Conservation (phyloP, 371 early-diverging fungal genomes). For the Apophysomyces trapeziformis region DNA sequence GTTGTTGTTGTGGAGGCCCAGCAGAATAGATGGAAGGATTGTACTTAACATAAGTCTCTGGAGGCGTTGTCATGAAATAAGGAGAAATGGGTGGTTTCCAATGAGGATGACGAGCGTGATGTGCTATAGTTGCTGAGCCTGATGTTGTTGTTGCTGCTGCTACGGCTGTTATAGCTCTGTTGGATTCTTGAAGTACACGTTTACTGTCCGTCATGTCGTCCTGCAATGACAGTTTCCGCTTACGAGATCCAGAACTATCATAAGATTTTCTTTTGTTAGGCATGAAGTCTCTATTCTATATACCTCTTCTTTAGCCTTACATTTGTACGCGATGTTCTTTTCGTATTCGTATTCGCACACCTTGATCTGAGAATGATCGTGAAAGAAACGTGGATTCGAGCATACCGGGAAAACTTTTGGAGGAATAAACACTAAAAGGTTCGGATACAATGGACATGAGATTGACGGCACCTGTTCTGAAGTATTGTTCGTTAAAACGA, state of each 20-base stretch:
- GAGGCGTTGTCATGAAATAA: background rate
- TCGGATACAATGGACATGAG: conserved; percentile 52
- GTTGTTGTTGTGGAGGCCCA: background rate
- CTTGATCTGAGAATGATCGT: conserved; percentile 56
- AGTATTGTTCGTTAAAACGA: background rate
- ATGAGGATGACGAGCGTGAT: background rate
- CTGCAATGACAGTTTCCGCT: conserved; percentile 31
- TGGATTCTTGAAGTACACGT: background rate
- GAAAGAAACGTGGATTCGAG: conserved; percentile 61
- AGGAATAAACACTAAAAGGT: conserved; percentile 79
- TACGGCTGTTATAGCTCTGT: background rate
- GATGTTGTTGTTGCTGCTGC: too few species aligned
- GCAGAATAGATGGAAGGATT: background rate
- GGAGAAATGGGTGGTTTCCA: background rate
- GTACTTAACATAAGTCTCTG: background rate
- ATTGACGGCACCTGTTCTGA: conserved; percentile 30
- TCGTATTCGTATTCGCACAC: conserved; percentile 54
- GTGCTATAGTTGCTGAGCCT: too few species aligned
- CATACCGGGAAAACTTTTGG: conserved; percentile 94
- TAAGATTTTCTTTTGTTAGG: background rate
- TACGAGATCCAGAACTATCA: conserved; percentile 20
- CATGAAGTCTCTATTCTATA: background rate
- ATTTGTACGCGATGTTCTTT: conserved; percentile 52
- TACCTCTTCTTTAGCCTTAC: conserved; percentile 25
- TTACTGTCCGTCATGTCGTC: background rate